Conservation (phyloP, 2,329 filamentous ascomycete species). For the Aspergillus ochraceus region DNA sequence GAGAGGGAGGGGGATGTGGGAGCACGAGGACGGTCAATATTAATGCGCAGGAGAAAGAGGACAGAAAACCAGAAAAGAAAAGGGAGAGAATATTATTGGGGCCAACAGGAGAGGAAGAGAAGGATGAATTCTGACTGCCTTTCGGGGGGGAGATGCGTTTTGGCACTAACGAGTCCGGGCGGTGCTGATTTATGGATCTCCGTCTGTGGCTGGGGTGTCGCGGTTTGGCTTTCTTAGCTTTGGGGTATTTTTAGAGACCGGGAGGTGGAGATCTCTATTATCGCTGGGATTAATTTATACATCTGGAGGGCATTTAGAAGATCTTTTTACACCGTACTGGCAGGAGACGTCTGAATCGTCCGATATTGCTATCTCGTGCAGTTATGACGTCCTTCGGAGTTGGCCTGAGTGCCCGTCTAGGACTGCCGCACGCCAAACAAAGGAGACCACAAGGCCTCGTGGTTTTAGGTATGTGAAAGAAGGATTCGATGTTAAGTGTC, state of each 20-base stretch:
- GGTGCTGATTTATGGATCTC: conserved; percentile 7
- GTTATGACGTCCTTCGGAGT: too few relatives aligned
- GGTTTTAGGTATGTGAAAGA: too few relatives aligned
- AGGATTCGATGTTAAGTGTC: too few relatives aligned
- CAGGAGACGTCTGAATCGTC: too few relatives aligned
- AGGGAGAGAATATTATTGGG: background rate
- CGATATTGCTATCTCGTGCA: too few relatives aligned
- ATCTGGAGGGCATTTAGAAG: too few relatives aligned
- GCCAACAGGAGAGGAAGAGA: background rate
- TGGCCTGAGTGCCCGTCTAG: too few relatives aligned
- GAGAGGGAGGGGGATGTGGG: background rate
- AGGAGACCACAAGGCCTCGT: too few relatives aligned
- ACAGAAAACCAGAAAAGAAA: background rate
- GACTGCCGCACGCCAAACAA: too few relatives aligned
- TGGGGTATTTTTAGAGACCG: background rate
- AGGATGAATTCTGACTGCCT: conserved; percentile 7
- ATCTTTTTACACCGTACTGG: too few relatives aligned
- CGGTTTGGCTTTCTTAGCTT: background rate
- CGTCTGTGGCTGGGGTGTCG: conserved; percentile 2
- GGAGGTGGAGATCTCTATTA: too few relatives aligned
- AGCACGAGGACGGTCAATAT: conserved; percentile 8
- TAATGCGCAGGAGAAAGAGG: background rate
- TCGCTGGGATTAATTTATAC: too few relatives aligned
- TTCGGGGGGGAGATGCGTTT: conserved; percentile 4
- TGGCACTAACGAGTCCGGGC: conserved; percentile 3